A percentile compares a stretch with the other conserved stretches of the same genome.
These are phyloP conservation scores for Dioszegia aurantiaca DNA, from an alignment of 768 basidiomycete genomes.

Conservation along the genomic window DNA sequence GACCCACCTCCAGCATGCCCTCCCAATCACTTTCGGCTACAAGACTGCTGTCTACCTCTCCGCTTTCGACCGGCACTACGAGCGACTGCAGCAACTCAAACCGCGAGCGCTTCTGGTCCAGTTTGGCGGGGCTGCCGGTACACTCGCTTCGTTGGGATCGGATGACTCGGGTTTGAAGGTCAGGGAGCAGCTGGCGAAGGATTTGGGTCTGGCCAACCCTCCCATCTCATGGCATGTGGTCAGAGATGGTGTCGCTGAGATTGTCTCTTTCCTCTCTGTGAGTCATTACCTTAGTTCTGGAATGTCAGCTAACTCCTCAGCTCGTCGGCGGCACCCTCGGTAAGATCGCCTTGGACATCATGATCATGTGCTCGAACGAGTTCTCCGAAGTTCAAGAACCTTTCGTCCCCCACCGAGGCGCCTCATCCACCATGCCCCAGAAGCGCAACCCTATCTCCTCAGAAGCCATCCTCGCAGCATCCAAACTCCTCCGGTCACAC, in stretches of 20 bases:
- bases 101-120: constrained; percentile 1
- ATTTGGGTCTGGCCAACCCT: constrained; percentile 6
- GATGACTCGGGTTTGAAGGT: constrained; percentile 3
- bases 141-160: constrained; percentile 10
- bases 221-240: constrained; percentile 14
- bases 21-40: constrained; percentile 23
- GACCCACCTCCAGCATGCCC: constrained; percentile 21
- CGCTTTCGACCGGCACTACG: constrained; percentile 11
- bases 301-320: neutral
- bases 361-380: constrained; percentile 16
- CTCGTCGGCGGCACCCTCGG: constrained; percentile 13
- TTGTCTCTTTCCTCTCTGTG: constrained; percentile 12
- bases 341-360: constrained; percentile 18
- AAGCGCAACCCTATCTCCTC: constrained; percentile 20
- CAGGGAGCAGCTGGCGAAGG: neutral
- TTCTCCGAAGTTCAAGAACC: constrained; percentile 16
- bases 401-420: constrained; percentile 20
- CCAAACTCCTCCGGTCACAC: constrained; percentile 13
- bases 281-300: neutral
- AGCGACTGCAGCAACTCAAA: constrained; percentile 16
- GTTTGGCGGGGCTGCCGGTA: constrained; percentile 14
- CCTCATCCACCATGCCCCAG: constrained; percentile 18
- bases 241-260: constrained; percentile 14
- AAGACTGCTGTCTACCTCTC: constrained; percentile 15
- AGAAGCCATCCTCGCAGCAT: constrained; percentile 13